Percentiles rank a stretch among this genome's conserved stretches.
Conservation (phyloP, 2,329 filamentous ascomycete genomes). For the Aspergillus sp. region DNA sequence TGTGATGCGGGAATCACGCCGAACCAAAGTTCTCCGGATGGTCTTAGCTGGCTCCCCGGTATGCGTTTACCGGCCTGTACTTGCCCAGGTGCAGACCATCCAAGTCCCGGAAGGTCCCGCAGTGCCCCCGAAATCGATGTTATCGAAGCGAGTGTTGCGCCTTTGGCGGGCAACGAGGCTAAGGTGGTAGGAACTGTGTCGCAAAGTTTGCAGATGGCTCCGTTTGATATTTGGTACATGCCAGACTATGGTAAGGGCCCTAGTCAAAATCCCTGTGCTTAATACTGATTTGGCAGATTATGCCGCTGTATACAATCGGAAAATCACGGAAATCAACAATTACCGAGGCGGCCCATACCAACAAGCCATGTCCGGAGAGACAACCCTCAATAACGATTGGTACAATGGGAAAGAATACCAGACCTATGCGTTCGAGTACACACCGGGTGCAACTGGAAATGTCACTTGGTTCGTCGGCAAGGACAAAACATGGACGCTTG, state of each 20-base stretch:
- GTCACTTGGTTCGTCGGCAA: slow-evolving; percentile 70
- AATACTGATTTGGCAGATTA: slow-evolving; percentile 47
- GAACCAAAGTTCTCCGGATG: slow-evolving; percentile 68
- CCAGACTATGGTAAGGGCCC: slow-evolving; percentile 53
- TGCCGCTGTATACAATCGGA: slow-evolving; percentile 63
- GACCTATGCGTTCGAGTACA: slow-evolving; percentile 64
- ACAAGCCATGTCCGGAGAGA: slow-evolving; percentile 62
- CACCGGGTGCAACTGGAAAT: slow-evolving; percentile 58
- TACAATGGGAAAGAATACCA: slow-evolving; percentile 66
- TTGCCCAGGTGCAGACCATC: slow-evolving; percentile 64
- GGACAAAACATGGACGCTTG: slow-evolving; percentile 64
- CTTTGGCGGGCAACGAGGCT: slow-evolving; percentile 48
- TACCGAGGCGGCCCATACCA: slow-evolving; percentile 65
- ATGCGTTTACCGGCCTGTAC: slow-evolving; percentile 70
- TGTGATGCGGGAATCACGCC: slow-evolving; percentile 71
- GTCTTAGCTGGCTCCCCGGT: slow-evolving; percentile 66
- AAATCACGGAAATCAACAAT: slow-evolving; percentile 57
- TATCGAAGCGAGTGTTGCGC: slow-evolving; percentile 64
- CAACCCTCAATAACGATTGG: slow-evolving; percentile 65
- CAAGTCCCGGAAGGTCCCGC: slow-evolving; percentile 63
- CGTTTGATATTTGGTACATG: slow-evolving; percentile 70
- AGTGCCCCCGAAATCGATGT: slow-evolving; percentile 72
- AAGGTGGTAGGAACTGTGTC: slow-evolving; percentile 62
- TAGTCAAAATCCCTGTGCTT: neutral
- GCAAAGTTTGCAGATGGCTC: slow-evolving; percentile 66